Conservation (phyloP, 768 basidiomycete species). For the Chalciporus pseudorubinellus region DNA sequence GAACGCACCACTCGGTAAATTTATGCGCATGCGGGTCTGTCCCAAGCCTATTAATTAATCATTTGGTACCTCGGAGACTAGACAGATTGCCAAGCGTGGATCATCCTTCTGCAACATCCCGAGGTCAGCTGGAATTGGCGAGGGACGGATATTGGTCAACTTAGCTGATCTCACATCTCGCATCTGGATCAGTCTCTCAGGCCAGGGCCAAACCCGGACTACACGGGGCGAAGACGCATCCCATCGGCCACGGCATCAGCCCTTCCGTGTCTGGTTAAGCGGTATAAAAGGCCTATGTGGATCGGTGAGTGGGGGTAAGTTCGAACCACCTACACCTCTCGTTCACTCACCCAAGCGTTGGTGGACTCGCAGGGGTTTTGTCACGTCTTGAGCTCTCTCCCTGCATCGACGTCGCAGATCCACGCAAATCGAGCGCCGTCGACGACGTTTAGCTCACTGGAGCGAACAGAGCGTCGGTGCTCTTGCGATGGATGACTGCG, state of each 20-base stretch:
- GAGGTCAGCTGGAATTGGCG: slow-evolving; percentile 1
- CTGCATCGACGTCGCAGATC: slow-evolving; percentile 34
- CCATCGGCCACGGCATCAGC: neutral
- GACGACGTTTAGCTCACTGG: slow-evolving; percentile 24
- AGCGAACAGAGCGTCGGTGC: slow-evolving; percentile 31
- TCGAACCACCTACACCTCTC: slow-evolving; percentile 4
- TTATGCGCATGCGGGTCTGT: neutral
- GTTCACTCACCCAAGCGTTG: slow-evolving; percentile 2
- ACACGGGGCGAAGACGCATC: neutral
- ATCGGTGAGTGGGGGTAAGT: slow-evolving; percentile 13
- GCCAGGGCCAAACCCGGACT: neutral
- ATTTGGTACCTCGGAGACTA: neutral
- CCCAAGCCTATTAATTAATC: slow-evolving; percentile 14
- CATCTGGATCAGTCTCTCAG: slow-evolving; percentile 7
- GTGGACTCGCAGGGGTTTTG: slow-evolving; percentile 8
- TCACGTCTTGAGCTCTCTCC: slow-evolving; percentile 17
- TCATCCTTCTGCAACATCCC: neutral
- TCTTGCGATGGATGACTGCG: slow-evolving; percentile 83
- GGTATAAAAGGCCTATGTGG: slow-evolving; percentile 17
- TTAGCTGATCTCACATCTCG: slow-evolving; percentile 11
- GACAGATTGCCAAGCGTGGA: slow-evolving; percentile 10
- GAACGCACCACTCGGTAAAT: slow-evolving; percentile 1
- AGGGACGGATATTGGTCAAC: neutral
- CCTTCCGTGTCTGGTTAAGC: neutral
- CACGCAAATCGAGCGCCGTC: slow-evolving; percentile 31